phyloP scores from a whole-genome alignment of 2,329 filamentous ascomycete genomes.

The Metarhizium anisopliae region DNA sequence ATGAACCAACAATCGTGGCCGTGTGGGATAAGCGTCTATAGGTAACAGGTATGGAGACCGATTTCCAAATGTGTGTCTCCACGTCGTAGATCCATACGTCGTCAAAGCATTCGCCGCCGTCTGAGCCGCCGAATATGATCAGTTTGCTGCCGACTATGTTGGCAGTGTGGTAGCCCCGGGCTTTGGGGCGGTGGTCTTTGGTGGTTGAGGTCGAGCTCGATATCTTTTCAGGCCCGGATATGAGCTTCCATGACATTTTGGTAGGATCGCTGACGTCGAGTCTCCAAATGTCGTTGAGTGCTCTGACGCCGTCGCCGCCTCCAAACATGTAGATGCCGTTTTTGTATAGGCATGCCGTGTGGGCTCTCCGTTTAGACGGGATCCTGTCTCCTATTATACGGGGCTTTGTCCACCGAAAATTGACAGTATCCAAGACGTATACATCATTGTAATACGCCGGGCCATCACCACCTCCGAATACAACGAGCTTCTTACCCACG shows the following conservation, averaged over 20 bases:
- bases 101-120: constrained; percentile 63
- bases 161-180: constrained; percentile 61
- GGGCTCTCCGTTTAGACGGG: constrained; percentile 55
- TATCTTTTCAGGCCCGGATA: constrained; percentile 40
- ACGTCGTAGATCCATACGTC: constrained; percentile 68
- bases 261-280: constrained; percentile 56
- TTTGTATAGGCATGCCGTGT: constrained; percentile 64
- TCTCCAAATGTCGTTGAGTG: constrained; percentile 65
- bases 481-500: constrained; percentile 60
- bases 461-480: constrained; percentile 62
- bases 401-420: constrained; percentile 57
- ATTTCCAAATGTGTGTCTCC: constrained; percentile 50
- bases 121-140: constrained; percentile 62
- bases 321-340: constrained; percentile 66
- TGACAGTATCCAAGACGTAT: constrained; percentile 62
- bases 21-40: constrained; percentile 59
- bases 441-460: constrained; percentile 65
- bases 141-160: constrained; percentile 67
- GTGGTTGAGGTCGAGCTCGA: constrained; percentile 11
- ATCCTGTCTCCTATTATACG: constrained; percentile 47
- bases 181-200: constrained; percentile 44
- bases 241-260: constrained; percentile 61
- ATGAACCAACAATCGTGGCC: constrained; percentile 60
- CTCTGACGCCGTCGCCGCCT: constrained; percentile 60
- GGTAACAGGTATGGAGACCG: constrained; percentile 49